Base-by-base conservation (phyloP, 345 rosid species). In the Acer yangbiense region DNA sequence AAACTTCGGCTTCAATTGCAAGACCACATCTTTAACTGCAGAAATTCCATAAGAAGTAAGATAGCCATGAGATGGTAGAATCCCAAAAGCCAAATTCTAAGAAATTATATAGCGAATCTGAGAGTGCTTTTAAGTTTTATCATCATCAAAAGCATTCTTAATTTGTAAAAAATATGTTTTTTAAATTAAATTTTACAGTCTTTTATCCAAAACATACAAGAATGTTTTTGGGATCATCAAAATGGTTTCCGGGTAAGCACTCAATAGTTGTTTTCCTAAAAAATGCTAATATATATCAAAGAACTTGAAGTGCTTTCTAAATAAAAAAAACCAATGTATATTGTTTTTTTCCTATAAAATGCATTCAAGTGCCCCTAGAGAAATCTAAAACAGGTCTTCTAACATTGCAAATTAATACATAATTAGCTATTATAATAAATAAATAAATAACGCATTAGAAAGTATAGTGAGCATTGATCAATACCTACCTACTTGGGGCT, bases 401-500 rank as follows among this genome's bases (percentile, higher is more conserved):
- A 43, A 43, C 11, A 7, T 7, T 8, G 9, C 11, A 43, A 43
- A 43, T 8, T 43, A 43, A 43, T 9, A 43, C 46, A 43, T 43
- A 43, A 43, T 7, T 43, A 7, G 46, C 46, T 43, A 43, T 43
- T 1, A 17, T 60, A 23, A 18, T 14, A 55, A 16, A 21, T 16
- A 18, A 3, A 48, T 13, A 35, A 32, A 17, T 18, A 72, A 16
- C 18, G n/a, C 21, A 27, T 7, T 50, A 11, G 63, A 52, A 44
- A 6, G 0, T 62, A 18, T 41, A 13, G 29, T 46, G 23, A 20
- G 65, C 23, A 64, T 32, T 44, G 52, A 64, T 41, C 48, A 21
- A 70, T 88, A 90, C 96, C 95, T 88, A 90, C 96, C 95, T 60
- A 92, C 95, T 89, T 92, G 98, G 39, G 99, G 98, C 78, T 95